Evolutionary conservation across 1,284 basidiomycete genomes (phyloP).

Genomic region (Puccinia hordei): DNA sequence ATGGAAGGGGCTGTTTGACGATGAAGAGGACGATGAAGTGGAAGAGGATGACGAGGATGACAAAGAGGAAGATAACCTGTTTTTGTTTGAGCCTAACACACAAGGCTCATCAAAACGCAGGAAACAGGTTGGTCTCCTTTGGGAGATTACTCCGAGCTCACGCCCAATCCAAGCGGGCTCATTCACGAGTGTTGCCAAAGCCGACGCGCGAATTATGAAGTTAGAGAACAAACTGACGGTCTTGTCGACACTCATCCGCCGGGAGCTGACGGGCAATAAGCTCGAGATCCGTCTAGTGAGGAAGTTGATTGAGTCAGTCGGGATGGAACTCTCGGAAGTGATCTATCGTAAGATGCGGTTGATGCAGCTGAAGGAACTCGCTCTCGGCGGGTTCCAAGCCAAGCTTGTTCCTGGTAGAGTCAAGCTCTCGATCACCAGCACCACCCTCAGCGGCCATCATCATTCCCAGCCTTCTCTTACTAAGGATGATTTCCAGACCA

Average conservation of each 20-base stretch:
- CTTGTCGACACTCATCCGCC: conserved; percentile 81
- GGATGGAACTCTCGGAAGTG: conserved; percentile 77
- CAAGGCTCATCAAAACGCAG: neutral
- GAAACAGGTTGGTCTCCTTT: neutral
- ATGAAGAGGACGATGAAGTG: conserved; percentile 38
- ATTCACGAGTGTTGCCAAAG: conserved; percentile 73
- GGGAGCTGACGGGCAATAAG: conserved; percentile 85
- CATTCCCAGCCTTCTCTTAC: neutral
- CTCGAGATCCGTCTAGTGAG: conserved; percentile 79
- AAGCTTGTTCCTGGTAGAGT: conserved; percentile 65
- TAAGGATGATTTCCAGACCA: conserved; percentile 6
- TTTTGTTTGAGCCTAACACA: conserved; percentile 1
- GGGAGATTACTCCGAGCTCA: neutral
- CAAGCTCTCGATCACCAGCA: conserved; percentile 72
- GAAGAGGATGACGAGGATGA: conserved; percentile 30
- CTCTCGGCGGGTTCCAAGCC: conserved; percentile 73
- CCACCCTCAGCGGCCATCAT: conserved; percentile 62
- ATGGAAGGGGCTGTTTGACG: conserved; percentile 47
- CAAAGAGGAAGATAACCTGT: conserved; percentile 6
- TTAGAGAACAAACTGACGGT: conserved; percentile 77
- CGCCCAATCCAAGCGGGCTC: conserved; percentile 51
- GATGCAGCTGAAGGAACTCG: conserved; percentile 77
- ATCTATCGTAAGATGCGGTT: conserved; percentile 86
- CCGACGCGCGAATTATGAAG: conserved; percentile 73
- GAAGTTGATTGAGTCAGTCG: conserved; percentile 77